Evolutionary conservation across 2,329 filamentous ascomycete species (phyloP).

Genomic region (Colletotrichum sp.): DNA sequence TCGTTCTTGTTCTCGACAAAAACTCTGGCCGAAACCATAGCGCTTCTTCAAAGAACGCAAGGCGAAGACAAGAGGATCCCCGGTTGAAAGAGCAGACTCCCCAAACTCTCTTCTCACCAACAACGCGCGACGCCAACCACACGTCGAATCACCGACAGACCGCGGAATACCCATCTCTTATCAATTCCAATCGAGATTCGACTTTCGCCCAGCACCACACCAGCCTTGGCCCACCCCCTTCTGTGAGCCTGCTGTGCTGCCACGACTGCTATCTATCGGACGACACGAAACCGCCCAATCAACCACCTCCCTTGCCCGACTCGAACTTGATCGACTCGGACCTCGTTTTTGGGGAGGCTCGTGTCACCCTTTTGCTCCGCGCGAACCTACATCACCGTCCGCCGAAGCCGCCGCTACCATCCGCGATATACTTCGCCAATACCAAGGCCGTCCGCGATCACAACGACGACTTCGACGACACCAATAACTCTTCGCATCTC

Average conservation of each 20-base stretch:
- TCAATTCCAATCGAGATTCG: conserved; percentile 10
- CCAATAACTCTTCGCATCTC: background rate
- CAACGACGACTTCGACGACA: background rate
- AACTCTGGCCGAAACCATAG: conserved; percentile 4
- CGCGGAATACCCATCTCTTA: background rate
- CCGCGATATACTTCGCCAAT: background rate
- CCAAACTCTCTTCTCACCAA: background rate
- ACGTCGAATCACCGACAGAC: background rate
- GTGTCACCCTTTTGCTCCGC: background rate
- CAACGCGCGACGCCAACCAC: background rate
- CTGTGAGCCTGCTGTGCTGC: background rate
- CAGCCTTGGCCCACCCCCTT: conserved; percentile 19
- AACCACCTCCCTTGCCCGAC: background rate
- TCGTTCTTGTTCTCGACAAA: conserved; percentile 16
- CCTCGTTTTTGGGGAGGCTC: background rate
- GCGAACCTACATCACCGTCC: background rate
- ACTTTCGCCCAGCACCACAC: background rate
- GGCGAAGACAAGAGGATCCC: background rate
- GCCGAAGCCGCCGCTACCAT: background rate
- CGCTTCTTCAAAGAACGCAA: background rate
- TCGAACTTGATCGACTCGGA: background rate
- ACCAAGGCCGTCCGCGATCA: background rate
- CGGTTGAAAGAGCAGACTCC: background rate
- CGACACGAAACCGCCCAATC: conserved; percentile 14
- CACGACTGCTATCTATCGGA: conserved; percentile 7